Evolutionary conservation across 108 stramenopile genomes (phyloP), one percentile per base, ranked within the genome.

Genomic region (Skeletonema menzelii): DNA sequence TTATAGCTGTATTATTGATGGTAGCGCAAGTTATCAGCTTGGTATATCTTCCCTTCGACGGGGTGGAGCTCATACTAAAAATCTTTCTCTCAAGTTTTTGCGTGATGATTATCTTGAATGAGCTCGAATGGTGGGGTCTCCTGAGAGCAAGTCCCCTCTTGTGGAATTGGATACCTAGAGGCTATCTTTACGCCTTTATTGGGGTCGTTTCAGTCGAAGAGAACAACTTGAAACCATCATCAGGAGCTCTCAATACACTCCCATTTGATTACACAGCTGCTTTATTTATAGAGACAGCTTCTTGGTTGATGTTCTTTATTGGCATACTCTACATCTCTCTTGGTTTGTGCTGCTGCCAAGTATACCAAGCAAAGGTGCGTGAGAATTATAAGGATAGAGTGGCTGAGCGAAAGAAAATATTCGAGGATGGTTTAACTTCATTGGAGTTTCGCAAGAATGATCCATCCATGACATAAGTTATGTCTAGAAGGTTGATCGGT

Each of bases 21-120:
- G 24, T 68, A 27, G 67, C 67, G 11, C 67, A 68, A 68, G 24
- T 68, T 17, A 49, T 68, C 27, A 68, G 67, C 34, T 53, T 68
- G 35, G 56, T 56, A 1, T 57, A 68, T 35, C 56, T 68, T 19
- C 67, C 67, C 4, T 55, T 56, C 27, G 67, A 68, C 53, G 53
- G 22, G 4, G 32, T 68, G 20, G 67, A 68, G 53, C 15, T 68
- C 5, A 15, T 57, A 1, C 14, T 68, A 22, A 68, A 68, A 19
- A 28, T 68, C 19, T 68, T 68, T 34, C 10, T 68, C 30, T 32
- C 55, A 2, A 49, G 44, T 35, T 68, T 57, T 24, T 68, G 55
- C 17, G 67, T 68, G 1, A 8, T 68, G 56, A 35, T 68, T 24
- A 53, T 24, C 20, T n/a, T 53, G 49, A 53, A 53, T 22, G 67